These are phyloP conservation scores for Alternaria solani DNA, from an alignment of 2,329 filamentous ascomycete genomes.

Conservation along the genomic window DNA sequence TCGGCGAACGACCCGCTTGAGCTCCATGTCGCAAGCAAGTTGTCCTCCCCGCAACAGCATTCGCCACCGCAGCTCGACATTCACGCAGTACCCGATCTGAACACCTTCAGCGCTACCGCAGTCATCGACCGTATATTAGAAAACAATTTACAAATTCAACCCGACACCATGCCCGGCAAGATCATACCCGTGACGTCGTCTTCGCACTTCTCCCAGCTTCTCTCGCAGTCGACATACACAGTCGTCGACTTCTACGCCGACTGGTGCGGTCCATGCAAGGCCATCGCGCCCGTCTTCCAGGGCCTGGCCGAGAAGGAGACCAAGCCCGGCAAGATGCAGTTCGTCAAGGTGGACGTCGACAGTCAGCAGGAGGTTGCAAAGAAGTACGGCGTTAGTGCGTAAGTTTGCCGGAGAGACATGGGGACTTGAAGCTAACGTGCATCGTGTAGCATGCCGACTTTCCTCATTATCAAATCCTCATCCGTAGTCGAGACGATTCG, in stretches of 20 bases:
- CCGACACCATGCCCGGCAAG: constrained; percentile 40
- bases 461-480: constrained; percentile 56
- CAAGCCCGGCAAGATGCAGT: constrained; percentile 57
- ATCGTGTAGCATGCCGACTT: constrained; percentile 56
- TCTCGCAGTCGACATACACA: constrained; percentile 49
- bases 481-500: constrained; percentile 57
- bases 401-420: constrained; percentile 20
- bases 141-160: neutral
- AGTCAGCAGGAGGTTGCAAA: constrained; percentile 59
- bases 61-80: neutral
- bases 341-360: constrained; percentile 65
- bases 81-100: neutral
- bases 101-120: too few species aligned
- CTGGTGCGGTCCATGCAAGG: constrained; percentile 67
- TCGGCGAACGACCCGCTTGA: constrained; percentile 2
- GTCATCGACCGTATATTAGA: neutral
- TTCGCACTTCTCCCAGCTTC: constrained; percentile 47
- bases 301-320: constrained; percentile 60
- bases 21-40: constrained; percentile 16
- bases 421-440: neutral
- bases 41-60: constrained; percentile 16
- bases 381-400: constrained; percentile 60
- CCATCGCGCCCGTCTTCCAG: constrained; percentile 61
- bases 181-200: constrained; percentile 44
- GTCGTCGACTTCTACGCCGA: constrained; percentile 63